A percentile compares a stretch with the other conserved stretches of the same genome.
Conservation (phyloP, 331 rosid species). For the Acacia concinna region DNA sequence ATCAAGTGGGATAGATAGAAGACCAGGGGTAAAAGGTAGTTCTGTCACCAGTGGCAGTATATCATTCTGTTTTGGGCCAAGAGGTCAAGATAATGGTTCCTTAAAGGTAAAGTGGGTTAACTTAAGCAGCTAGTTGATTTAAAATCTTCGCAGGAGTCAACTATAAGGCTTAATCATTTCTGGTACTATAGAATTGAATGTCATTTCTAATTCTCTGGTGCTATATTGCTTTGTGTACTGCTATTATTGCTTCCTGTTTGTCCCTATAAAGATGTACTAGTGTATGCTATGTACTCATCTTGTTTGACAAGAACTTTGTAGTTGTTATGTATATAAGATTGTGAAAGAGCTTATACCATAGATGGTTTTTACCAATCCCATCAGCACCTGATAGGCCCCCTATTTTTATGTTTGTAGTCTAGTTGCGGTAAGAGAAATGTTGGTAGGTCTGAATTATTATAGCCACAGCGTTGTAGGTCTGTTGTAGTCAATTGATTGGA, state of each 20-base stretch:
- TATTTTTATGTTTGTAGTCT: neutral
- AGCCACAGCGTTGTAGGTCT: neutral
- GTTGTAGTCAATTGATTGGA: neutral
- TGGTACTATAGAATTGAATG: neutral
- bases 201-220: constrained; percentile 1
- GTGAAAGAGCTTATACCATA: neutral
- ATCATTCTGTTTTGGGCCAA: constrained; percentile 71
- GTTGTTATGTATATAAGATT: neutral
- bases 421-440: neutral
- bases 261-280: neutral
- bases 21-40: constrained; percentile 62
- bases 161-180: neutral
- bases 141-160: constrained; percentile 9
- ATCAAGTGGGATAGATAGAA: constrained; percentile 46
- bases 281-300: neutral
- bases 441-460: neutral
- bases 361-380: neutral
- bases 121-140: constrained; percentile 20
- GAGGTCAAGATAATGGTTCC: constrained; percentile 66
- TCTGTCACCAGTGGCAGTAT: constrained; percentile 48
- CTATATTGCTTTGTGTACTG: constrained; percentile 13
- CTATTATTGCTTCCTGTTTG: neutral
- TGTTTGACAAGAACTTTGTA: neutral
- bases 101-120: constrained; percentile 52
- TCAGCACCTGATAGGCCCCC: neutral